phyloP scores from a whole-genome alignment of 2,329 filamentous ascomycete genomes.

The Lanzia echinophila region DNA sequence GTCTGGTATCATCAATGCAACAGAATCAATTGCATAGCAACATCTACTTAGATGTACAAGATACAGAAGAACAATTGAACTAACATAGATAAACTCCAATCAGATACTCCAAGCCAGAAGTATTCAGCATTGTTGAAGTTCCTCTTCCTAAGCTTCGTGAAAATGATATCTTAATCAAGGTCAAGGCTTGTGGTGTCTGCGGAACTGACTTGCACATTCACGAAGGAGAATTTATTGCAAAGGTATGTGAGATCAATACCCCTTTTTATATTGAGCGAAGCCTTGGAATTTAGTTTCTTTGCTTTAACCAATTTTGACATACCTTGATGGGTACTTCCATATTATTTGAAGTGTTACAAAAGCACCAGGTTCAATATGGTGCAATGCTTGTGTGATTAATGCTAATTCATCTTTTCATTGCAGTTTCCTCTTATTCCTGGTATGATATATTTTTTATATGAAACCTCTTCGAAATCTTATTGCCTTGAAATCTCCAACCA shows the following conservation, averaged over 20 bases:
- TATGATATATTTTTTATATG: slow-evolving; percentile 19
- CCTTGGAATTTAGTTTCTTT: slow-evolving; percentile 3
- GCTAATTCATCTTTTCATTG: slow-evolving; percentile 31
- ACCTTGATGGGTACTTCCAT: slow-evolving; percentile 23
- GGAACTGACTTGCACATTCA: slow-evolving; percentile 49
- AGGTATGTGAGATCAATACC: slow-evolving; percentile 32
- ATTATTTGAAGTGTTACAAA: too few relatives aligned
- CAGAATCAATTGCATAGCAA: background rate
- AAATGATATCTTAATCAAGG: slow-evolving; percentile 45
- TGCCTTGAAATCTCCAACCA: too few relatives aligned
- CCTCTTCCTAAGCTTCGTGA: slow-evolving; percentile 44
- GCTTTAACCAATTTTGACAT: slow-evolving; percentile 10
- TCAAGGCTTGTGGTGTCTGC: slow-evolving; percentile 59
- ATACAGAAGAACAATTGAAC: background rate
- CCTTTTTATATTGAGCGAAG: slow-evolving; percentile 15
- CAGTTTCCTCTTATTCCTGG: slow-evolving; percentile 59
- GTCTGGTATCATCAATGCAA: background rate
- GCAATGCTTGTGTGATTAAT: background rate
- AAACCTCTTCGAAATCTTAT: too few relatives aligned
- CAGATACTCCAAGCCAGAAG: slow-evolving; percentile 55
- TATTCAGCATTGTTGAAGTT: slow-evolving; percentile 54
- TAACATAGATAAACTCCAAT: background rate
- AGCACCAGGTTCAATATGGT: slow-evolving; percentile 5
- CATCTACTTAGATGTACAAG: background rate
- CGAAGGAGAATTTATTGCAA: slow-evolving; percentile 59